Conservation (phyloP, 768 basidiomycete species). For the Leucocoprinus birnbaumii region DNA sequence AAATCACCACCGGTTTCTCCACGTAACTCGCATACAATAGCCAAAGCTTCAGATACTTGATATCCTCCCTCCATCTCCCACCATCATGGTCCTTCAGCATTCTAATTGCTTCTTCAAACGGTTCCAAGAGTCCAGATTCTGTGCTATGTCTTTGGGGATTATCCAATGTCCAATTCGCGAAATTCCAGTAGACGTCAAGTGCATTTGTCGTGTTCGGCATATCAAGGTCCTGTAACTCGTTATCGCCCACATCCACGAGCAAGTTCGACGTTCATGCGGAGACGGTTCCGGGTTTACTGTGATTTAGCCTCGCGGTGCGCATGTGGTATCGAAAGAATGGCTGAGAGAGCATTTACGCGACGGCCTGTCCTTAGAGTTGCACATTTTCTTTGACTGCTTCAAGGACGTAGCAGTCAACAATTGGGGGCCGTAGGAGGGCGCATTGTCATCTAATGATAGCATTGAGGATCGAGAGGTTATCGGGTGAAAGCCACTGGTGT, state of each 20-base stretch:
- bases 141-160: constrained; percentile 90
- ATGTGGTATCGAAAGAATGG: constrained; percentile 73
- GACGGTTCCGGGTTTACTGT: constrained; percentile 57
- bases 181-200: constrained; percentile 80
- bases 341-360: constrained; percentile 73
- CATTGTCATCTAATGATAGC: constrained; percentile 28
- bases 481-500: no score
- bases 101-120: constrained; percentile 90
- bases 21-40: constrained; percentile 90
- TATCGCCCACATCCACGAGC: constrained; percentile 62
- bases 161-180: constrained; percentile 91
- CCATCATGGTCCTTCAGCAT: constrained; percentile 75
- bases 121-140: constrained; percentile 86
- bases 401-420: constrained; percentile 79
- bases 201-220: constrained; percentile 47
- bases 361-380: constrained; percentile 76
- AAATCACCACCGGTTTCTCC: constrained; percentile 86
- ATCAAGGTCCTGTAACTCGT: constrained; percentile 29
- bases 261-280: constrained; percentile 70
- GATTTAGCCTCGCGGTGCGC: constrained; percentile 72
- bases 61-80: constrained; percentile 72
- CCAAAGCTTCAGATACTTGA: constrained; percentile 93
- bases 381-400: constrained; percentile 88
- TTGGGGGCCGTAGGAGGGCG: constrained; percentile 41
- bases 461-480: background rate